Evolutionary conservation across 495 filamentous ascomycete genomes (phyloP).

Genomic region (Aspergillus cavernicola): DNA sequence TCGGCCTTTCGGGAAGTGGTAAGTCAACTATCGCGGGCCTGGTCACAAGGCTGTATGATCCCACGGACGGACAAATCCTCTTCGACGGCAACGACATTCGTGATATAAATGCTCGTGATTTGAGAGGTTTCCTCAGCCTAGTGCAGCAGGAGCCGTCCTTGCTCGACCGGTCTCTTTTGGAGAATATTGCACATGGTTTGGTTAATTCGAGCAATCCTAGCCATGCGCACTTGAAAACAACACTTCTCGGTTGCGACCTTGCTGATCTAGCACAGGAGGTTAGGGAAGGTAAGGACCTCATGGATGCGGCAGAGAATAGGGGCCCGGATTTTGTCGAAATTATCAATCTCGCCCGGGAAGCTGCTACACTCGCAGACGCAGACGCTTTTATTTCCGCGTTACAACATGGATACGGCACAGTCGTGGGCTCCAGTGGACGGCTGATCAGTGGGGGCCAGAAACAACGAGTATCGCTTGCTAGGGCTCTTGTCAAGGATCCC

Average conservation of each 20-base stretch:
- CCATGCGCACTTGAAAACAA: conserved; percentile 38
- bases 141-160: conserved; percentile 68
- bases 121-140: conserved; percentile 55
- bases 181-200: conserved; percentile 66
- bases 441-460: conserved; percentile 62
- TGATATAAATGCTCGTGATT: conserved; percentile 52
- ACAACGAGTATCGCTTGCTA: conserved; percentile 63
- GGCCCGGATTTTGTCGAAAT: conserved; percentile 35
- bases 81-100: conserved; percentile 53
- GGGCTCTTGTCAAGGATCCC: conserved; percentile 71
- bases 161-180: conserved; percentile 60
- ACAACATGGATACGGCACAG: conserved; percentile 48
- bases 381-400: conserved; percentile 43
- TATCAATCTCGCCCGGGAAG: conserved; percentile 34
- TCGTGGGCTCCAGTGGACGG: conserved; percentile 52
- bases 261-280: conserved; percentile 30
- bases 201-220: conserved; percentile 45
- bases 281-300: conserved; percentile 33
- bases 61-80: conserved; percentile 39
- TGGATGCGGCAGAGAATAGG: conserved; percentile 26
- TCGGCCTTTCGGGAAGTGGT: conserved; percentile 68
- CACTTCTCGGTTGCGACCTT: conserved; percentile 28
- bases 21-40: conserved; percentile 65
- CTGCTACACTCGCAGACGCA: conserved; percentile 41
- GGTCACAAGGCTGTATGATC: conserved; percentile 50